phyloP scores from a whole-genome alignment of 208 protist genomes.

The Leishmania tropica region DNA sequence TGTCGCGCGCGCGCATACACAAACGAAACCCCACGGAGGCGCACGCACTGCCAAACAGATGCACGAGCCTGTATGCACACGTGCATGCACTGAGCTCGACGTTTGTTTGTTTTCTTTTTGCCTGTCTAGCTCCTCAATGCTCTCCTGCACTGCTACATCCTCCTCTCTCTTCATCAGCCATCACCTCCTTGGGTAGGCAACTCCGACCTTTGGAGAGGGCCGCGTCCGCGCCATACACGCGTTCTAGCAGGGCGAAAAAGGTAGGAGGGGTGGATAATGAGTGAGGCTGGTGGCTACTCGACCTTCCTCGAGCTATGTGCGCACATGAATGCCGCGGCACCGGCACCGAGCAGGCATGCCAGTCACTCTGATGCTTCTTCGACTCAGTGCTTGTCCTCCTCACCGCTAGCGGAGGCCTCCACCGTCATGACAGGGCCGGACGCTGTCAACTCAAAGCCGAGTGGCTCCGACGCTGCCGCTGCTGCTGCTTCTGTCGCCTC shows the following conservation, averaged over 20 bases:
- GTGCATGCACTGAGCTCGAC: background rate
- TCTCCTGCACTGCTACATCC: background rate
- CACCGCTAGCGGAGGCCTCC: background rate
- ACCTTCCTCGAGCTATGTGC: constrained; percentile 1
- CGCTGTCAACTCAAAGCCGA: background rate
- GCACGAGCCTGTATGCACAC: background rate
- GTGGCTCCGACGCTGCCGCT: background rate
- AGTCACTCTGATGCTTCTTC: background rate
- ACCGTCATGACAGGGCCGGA: background rate
- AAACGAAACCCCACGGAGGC: background rate
- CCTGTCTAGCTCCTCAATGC: background rate
- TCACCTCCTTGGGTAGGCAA: background rate
- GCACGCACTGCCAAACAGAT: background rate
- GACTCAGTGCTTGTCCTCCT: too few species aligned
- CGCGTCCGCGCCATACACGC: background rate
- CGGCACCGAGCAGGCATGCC: background rate
- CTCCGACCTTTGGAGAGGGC: background rate
- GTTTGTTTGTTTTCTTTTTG: background rate
- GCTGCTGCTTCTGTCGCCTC: background rate
- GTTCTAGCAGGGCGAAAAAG: background rate
- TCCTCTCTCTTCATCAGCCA: background rate
- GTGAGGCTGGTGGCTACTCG: background rate
- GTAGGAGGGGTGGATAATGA: background rate
- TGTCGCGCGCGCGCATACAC: background rate
- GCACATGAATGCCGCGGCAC: background rate